Evolutionary conservation across 805 yeast species (phyloP), one percentile per base, ranked within the genome.

Genomic region (Tetrapisispora phaffii): DNA sequence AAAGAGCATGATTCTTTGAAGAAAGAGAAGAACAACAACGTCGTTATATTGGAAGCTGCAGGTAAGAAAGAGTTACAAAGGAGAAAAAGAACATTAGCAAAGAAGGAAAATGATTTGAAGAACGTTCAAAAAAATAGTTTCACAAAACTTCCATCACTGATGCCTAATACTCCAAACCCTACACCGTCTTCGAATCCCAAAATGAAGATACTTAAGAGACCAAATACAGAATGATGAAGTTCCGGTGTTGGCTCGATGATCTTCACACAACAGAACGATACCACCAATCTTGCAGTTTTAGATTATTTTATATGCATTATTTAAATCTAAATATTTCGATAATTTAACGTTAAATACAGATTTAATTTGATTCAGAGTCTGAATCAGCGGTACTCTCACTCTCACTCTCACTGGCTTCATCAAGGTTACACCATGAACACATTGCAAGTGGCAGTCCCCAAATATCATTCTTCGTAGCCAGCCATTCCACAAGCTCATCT

Each of bases 371-470:
- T 28, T 34, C 23, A 16, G 23, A 34, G 20, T 19, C 21, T 10
- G 13, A 38, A 3, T 26, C 22, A 26, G 2, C 12, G 10, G 4
- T 16, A 28, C 32, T 38, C 17, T 15, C 63, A 21, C 49, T 49
- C 12, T 55, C 62, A 26, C 46, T 50, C 2, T 42, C 52, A 13
- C 44, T 48, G 17, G 62, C 66, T 21, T 49, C 58, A 21, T 49
- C 59, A 15, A 52, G 49, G 39, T 51, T 44, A 46, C 56, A 51
- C 67, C 65, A 61, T 35, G 49, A 70, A 58, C 58, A 87, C 49
- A 51, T 86, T 50, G 96, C 95, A 40, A 90, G 58, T 2, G 85
- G 77, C 43, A 88, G 66, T 40, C 85, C 96, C 52, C 84, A 75
- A 19, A 83, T 81, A 47, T 86, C 71, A 33, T 75, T 76, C 31